Evolutionary conservation across 768 basidiomycete species (phyloP).

Genomic region (Tricholoma sp.): DNA sequence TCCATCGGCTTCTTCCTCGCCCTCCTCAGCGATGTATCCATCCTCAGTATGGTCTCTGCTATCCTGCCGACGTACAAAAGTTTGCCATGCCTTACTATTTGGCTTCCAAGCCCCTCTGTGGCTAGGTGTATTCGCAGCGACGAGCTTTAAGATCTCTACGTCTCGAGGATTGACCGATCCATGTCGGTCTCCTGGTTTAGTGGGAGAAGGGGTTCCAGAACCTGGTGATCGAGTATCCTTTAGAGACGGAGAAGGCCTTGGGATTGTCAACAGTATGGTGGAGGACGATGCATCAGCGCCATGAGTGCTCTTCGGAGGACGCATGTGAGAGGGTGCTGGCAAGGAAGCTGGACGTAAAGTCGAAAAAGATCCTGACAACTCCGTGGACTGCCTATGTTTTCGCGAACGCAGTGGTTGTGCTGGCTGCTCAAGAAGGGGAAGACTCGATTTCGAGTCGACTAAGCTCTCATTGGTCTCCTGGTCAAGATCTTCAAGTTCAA

Average conservation of each 20-base stretch:
- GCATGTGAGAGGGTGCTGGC: slow-evolving; percentile 60
- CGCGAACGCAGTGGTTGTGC: slow-evolving; percentile 25
- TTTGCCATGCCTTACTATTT: slow-evolving; percentile 58
- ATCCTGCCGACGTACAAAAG: slow-evolving; percentile 42
- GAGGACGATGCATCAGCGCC: slow-evolving; percentile 34
- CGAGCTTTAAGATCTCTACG: slow-evolving; percentile 51
- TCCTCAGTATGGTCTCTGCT: slow-evolving; percentile 15
- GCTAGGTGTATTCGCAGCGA: slow-evolving; percentile 67
- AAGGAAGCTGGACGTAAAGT: slow-evolving; percentile 63
- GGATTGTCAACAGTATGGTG: slow-evolving; percentile 26
- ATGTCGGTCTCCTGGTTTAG: slow-evolving; percentile 6
- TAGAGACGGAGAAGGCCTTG: slow-evolving; percentile 15
- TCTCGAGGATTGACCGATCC: slow-evolving; percentile 26
- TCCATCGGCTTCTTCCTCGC: slow-evolving; percentile 29
- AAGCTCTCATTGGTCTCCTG: slow-evolving; percentile 33
- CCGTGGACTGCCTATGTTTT: slow-evolving; percentile 27
- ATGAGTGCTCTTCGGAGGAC: slow-evolving; percentile 35
- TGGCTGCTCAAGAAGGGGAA: slow-evolving; percentile 41
- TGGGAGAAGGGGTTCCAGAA: not conserved
- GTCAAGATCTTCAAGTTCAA: slow-evolving; percentile 66
- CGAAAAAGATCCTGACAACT: slow-evolving; percentile 53
- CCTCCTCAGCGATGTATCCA: slow-evolving; percentile 25
- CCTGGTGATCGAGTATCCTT: not conserved
- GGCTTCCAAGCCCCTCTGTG: slow-evolving; percentile 69
- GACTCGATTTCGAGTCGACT: slow-evolving; percentile 26